These are phyloP conservation scores for Aristolochia californica DNA, from an alignment of 164 flowering plant genomes.

Conservation along the genomic window DNA sequence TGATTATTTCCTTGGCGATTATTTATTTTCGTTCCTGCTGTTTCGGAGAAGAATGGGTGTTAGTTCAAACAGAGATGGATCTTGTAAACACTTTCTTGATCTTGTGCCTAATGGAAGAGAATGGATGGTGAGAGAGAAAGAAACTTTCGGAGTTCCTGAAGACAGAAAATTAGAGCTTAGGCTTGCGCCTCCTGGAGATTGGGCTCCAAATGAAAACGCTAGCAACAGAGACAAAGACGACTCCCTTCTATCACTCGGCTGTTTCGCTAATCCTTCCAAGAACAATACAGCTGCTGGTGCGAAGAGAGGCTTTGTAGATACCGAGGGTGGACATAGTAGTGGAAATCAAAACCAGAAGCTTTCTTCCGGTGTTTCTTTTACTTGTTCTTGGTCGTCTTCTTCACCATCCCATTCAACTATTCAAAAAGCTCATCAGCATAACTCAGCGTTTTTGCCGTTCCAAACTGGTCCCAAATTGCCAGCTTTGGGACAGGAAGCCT, in stretches of 20 bases:
- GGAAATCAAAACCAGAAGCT: constrained; percentile 17
- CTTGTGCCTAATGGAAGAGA: constrained; percentile 41
- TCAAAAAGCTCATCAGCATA: constrained; percentile 17
- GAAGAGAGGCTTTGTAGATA: constrained; percentile 15
- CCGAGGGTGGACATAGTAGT: constrained; percentile 9
- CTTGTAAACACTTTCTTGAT: constrained; percentile 37
- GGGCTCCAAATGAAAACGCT: constrained; percentile 2
- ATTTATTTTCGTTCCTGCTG: background rate
- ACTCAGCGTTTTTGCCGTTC: constrained; percentile 23
- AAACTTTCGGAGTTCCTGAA: constrained; percentile 30
- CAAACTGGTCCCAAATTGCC: constrained; percentile 17
- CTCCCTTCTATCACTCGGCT: constrained; percentile 31
- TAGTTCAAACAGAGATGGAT: constrained; percentile 24
- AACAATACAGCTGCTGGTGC: constrained; percentile 10
- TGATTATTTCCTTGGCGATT: background rate
- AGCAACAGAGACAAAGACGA: constrained; percentile 17
- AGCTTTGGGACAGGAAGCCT: constrained; percentile 35
- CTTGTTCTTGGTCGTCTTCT: constrained; percentile 13
- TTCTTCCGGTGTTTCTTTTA: constrained; percentile 6
- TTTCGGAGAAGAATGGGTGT: constrained; percentile 28
- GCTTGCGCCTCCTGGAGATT: constrained; percentile 71
- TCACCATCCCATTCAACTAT: constrained; percentile 16
- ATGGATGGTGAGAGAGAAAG: constrained; percentile 26
- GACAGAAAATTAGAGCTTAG: constrained; percentile 70
- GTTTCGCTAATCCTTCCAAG: constrained; percentile 16